Conservation (phyloP, 441 rosid genomes). For the Erysimum pusillum region DNA sequence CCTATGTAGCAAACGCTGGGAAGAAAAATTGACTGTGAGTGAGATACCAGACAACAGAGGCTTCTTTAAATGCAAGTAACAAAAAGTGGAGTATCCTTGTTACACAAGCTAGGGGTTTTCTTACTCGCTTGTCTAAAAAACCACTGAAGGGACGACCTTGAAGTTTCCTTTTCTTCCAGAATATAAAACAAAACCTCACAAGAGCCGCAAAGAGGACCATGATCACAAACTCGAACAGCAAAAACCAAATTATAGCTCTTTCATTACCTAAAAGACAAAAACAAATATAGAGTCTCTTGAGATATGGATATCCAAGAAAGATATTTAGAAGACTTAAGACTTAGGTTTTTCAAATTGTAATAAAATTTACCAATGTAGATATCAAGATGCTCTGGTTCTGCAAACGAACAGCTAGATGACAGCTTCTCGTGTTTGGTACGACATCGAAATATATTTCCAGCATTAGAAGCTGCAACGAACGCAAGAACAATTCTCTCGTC, state of each 20-base stretch:
- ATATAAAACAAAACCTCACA: conserved; percentile 78
- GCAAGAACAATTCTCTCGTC: conserved; percentile 81
- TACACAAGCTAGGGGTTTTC: conserved; percentile 35
- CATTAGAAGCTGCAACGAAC: conserved; percentile 74
- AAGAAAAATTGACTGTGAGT: conserved; percentile 6
- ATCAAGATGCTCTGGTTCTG: conserved; percentile 55
- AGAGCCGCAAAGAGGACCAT: conserved; percentile 65
- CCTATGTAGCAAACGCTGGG: conserved; percentile 70
- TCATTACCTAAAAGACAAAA: conserved; percentile 60
- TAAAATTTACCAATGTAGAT: conserved; percentile 58
- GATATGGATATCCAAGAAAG: neutral
- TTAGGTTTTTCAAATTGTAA: neutral
- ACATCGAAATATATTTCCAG: conserved; percentile 67
- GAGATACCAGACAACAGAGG: conserved; percentile 49
- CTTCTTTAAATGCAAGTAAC: conserved; percentile 8
- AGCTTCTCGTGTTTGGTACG: conserved; percentile 70
- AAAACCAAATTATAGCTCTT: conserved; percentile 61
- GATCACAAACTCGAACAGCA: conserved; percentile 68
- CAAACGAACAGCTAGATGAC: conserved; percentile 69
- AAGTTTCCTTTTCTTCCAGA: conserved; percentile 89
- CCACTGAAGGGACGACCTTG: conserved; percentile 63
- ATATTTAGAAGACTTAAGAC: neutral
- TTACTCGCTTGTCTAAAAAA: conserved; percentile 81
- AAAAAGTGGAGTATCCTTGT: neutral
- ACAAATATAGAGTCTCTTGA: neutral